Base-by-base conservation (phyloP, 345 rosid genomes). In the Bruguiera gymnorhiza region DNA sequence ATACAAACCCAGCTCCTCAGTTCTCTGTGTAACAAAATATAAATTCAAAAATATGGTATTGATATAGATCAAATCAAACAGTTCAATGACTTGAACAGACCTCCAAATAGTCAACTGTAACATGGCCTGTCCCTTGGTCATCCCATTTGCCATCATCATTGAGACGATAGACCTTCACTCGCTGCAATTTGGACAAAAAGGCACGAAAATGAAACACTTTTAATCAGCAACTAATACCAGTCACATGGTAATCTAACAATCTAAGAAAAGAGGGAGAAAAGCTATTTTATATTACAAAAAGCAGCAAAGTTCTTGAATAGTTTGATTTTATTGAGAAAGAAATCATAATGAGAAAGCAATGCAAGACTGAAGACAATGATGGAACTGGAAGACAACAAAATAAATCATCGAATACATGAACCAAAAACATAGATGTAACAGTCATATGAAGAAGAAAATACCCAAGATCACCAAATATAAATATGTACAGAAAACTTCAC, bases 201-300 rank as follows among this genome's bases (percentile, higher is more conserved):
- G 9, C 60, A 56, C 1, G 16, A 56, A 15, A 2, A 24, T 24
- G 58, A 8, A 54, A 55, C 24, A 55, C 6, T n/a, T 55, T 9
- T 9, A 55, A 7, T 10, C 6, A 5, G 6, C 50, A 43, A 43
- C 18, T 15, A 3, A 43, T 83, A 73, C 97, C 99, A 60, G 99
- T 92, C 74, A 97, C 97, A 78, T 80, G 93, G 74, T 95, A 96
- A 76, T 95, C 97, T 97, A 97, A 92, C 79, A 88, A 85, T 54
- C 95, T 93, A 85, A 85, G 87, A 23, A 83, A 89, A 51, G 62
- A 85, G 65, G 85, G 71, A 15, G 37, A 8, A 32, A 13, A 43
- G 50, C 50, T 43, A 43, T 43, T 13, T 43, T 15, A 11, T 43
- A 43, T 15, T 13, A 13, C 2, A 37, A 39, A 13, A 43, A 13